Evolutionary conservation across 371 early-diverging fungal genomes (phyloP).

Genomic region (Haplosporangium sp.): DNA sequence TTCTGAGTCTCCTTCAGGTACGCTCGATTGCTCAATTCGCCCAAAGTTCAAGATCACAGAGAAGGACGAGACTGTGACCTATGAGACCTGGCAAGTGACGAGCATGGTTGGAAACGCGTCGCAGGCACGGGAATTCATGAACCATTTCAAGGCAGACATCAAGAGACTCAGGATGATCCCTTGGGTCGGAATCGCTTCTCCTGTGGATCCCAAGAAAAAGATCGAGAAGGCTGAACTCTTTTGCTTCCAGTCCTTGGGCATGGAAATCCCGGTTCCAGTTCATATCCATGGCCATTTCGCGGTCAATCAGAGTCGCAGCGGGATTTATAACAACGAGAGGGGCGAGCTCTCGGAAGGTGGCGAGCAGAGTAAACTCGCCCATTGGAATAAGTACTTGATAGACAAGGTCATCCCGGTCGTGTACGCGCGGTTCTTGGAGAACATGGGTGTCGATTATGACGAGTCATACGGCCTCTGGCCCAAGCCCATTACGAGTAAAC

Average conservation of each 20-base stretch:
- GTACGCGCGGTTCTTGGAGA: conserved; percentile 26
- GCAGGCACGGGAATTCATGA: conserved; percentile 8
- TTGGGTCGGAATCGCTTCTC: conserved; percentile 36
- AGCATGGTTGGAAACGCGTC: conserved; percentile 14
- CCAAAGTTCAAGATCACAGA: conserved; percentile 14
- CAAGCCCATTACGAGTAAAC: neutral
- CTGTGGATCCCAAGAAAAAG: neutral
- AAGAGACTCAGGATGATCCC: conserved; percentile 16
- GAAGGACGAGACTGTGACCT: neutral
- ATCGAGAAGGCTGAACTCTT: conserved; percentile 11
- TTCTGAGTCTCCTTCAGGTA: neutral
- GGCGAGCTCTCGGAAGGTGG: neutral
- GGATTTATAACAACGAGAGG: conserved; percentile 6
- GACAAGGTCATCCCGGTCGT: conserved; percentile 16
- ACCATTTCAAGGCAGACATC: neutral
- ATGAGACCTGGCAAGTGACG: conserved; percentile 22
- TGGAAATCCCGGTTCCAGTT: conserved; percentile 20
- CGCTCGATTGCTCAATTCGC: conserved; percentile 11
- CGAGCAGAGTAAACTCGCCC: conserved; percentile 11
- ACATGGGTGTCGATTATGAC: conserved; percentile 8
- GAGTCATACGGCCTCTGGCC: conserved; percentile 30
- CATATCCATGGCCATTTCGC: conserved; percentile 38
- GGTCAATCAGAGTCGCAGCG: conserved; percentile 21
- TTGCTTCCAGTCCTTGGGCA: conserved; percentile 33
- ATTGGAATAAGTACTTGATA: conserved; percentile 38